Percentiles rank a stretch among this genome's conserved stretches.
Evolutionary conservation across 371 early-diverging fungal genomes (phyloP).

Genomic region (Mucor saturninus): DNA sequence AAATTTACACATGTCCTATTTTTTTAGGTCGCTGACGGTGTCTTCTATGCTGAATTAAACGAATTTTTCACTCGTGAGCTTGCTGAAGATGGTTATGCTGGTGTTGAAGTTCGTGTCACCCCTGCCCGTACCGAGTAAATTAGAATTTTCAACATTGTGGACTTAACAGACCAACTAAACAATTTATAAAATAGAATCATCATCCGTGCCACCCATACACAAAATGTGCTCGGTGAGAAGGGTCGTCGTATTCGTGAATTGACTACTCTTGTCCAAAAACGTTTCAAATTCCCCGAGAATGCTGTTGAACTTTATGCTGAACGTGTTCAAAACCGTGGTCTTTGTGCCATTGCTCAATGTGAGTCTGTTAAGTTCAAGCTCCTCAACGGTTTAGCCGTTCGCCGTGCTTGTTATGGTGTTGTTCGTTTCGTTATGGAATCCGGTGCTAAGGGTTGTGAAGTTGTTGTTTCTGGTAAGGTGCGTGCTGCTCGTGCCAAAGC

Average conservation of each 20-base stretch:
- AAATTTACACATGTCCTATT: neutral
- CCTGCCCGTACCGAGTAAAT: slow-evolving; percentile 94
- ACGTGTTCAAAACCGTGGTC: slow-evolving; percentile 97
- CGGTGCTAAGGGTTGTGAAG: slow-evolving; percentile 99
- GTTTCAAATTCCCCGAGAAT: slow-evolving; percentile 98
- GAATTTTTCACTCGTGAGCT: slow-evolving; percentile 97
- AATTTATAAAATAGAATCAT: slow-evolving; percentile 69
- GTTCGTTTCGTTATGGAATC: slow-evolving; percentile 99
- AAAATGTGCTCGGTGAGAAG: slow-evolving; percentile 98
- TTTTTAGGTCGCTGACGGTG: slow-evolving; percentile 92
- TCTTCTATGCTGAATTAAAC: slow-evolving; percentile 99
- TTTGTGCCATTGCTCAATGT: slow-evolving; percentile 99
- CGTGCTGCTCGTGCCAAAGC: slow-evolving; percentile 99
- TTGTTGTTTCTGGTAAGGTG: slow-evolving; percentile 99
- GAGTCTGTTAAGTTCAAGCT: slow-evolving; percentile 99
- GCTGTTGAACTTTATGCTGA: slow-evolving; percentile 99
- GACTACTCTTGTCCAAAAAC: slow-evolving; percentile 97
- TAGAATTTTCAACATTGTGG: neutral
- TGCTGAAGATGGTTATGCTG: slow-evolving; percentile 92
- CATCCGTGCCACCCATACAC: slow-evolving; percentile 98
- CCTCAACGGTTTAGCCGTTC: slow-evolving; percentile 95
- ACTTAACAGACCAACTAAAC: neutral
- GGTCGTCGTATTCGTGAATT: slow-evolving; percentile 98
- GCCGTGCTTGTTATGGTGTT: slow-evolving; percentile 98
- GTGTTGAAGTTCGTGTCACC: slow-evolving; percentile 98